Base-by-base conservation (phyloP, 495 filamentous ascomycete species). In the Penicillium robsamsonii region DNA sequence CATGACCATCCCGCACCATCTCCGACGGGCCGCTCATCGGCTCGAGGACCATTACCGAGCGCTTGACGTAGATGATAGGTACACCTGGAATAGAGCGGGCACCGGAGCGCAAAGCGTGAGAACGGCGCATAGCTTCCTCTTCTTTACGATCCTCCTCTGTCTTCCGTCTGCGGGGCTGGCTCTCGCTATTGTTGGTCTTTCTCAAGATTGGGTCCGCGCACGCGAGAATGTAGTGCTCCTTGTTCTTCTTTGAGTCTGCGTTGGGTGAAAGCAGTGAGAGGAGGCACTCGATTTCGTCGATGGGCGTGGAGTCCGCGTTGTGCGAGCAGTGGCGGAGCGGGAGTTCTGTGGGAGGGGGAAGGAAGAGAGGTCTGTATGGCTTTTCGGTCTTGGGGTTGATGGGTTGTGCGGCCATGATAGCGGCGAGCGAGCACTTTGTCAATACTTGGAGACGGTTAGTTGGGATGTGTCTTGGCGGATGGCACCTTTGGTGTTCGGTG, bases 281-380 rank as follows among this genome's bases (percentile, higher is more conserved):
- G 24, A 97, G 75, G 68, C 95, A 99, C 57, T 91, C 89, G 24
- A 82, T 68, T 56, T 91, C 84, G 40, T 84, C 78, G 53, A 96
- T 84, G 1, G 92, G 88, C 46, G 87, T 77, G 10, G 89, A 82
- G 53, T 93, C 85, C 53, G 84, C 86, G 67, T 94, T 87, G 72
- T 99, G 94, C 43, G 87, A 87, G 71, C 94, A 99, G 60, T 93
- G 85, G 44, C 94, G 82, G 46, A 92, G 84, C 62, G 96, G 94
- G 59, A 91, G 85, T 44, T 58, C 53, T 33, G 75, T 78, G 11
- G 76, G 76, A 1, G 75, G 74, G 40, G 76, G 76, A 41, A 79
- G 74, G 57, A 71, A 70, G 10, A 62, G 58, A 4, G 76, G 76
- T 31, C 76, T 67, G 31, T 69, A 63, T 7, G 72, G 73, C 46